Base-by-base conservation (phyloP, 345 rosid genomes). In the Excoecaria agallocha region DNA sequence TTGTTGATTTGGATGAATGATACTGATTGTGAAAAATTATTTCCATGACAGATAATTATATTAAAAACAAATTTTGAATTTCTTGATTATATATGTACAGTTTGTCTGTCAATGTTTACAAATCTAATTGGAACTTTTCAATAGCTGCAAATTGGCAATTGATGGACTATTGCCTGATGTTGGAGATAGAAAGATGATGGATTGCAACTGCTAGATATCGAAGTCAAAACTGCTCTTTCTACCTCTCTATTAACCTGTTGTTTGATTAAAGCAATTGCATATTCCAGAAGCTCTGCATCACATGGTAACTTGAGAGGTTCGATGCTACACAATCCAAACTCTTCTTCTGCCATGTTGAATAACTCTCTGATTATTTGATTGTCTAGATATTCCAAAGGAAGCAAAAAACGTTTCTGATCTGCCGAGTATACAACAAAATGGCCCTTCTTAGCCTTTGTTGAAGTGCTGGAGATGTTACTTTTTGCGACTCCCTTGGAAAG, bases 241-340 rank as follows among this genome's bases (percentile, higher is more conserved):
- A 50, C 10, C 20, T 48, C 57, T 67, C 70, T 35, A 13, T 37
- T 12, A 48, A 13, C 70, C 38, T 67, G 55, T 8, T 49, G 41
- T 49, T 67, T 67, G 70, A 67, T 67, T 3, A 48, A 67, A 13
- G 57, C 11, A 67, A 67, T 48, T 13, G 25, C 57, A 3, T 67
- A 67, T 17, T 15, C 43, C 70, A 67, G 5, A 25, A 63, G 38
- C 39, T 67, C 70, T 22, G 57, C 56, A 24, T 48, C 41, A 3
- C 56, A 67, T 25, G 70, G 75, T 55, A 72, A 48, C n/a, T 45
- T 72, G 66, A 72, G 66, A 72, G 75, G 75, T 12, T 39, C 46
- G 56, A 48, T 37, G 16, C 25, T 9, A 7, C 66, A 16, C 48
- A 72, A 13, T 30, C 68, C 68, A 20, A 59, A 72, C 41, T 72